Evolutionary conservation across 1,284 basidiomycete species (phyloP).

Genomic region (Ustilago shanxiensis): DNA sequence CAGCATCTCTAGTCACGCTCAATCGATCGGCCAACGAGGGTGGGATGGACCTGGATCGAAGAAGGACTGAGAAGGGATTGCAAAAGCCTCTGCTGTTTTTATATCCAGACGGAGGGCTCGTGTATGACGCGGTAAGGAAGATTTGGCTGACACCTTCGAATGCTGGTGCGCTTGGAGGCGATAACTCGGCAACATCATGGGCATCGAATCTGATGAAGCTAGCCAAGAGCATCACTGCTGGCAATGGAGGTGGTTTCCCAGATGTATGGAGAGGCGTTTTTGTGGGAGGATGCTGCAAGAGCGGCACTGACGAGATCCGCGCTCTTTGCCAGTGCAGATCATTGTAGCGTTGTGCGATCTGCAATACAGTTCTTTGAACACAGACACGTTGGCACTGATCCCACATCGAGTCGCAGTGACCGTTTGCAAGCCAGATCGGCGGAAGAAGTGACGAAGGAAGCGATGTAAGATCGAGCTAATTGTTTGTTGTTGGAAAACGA

Average conservation of each 20-base stretch:
- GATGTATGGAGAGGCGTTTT: conserved; percentile 54
- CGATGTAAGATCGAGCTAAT: neutral
- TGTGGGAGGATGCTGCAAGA: conserved; percentile 63
- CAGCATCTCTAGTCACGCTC: conserved; percentile 32
- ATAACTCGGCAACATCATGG: conserved; percentile 45
- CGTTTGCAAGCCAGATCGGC: too few relatives aligned
- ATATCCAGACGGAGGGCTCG: conserved; percentile 64
- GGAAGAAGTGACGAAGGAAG: too few relatives aligned
- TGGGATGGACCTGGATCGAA: conserved; percentile 23
- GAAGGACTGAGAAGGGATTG: conserved; percentile 12
- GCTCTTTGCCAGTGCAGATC: conserved; percentile 43
- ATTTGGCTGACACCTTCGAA: conserved; percentile 47
- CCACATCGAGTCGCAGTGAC: neutral
- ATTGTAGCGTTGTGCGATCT: conserved; percentile 4
- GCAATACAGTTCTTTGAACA: too few relatives aligned
- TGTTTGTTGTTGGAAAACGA: neutral
- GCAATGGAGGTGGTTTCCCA: neutral
- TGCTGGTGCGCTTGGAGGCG: conserved; percentile 15
- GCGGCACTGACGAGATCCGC: conserved; percentile 51
- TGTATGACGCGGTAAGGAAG: conserved; percentile 57
- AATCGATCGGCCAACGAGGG: conserved; percentile 23
- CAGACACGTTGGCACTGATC: too few relatives aligned
- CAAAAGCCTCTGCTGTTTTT: conserved; percentile 58
- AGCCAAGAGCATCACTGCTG: conserved; percentile 31
- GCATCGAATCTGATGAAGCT: conserved; percentile 47